These are phyloP conservation scores for Cutaneotrichosporon dermatis DNA, from an alignment of 1,284 basidiomycete genomes.

Conservation along the genomic window DNA sequence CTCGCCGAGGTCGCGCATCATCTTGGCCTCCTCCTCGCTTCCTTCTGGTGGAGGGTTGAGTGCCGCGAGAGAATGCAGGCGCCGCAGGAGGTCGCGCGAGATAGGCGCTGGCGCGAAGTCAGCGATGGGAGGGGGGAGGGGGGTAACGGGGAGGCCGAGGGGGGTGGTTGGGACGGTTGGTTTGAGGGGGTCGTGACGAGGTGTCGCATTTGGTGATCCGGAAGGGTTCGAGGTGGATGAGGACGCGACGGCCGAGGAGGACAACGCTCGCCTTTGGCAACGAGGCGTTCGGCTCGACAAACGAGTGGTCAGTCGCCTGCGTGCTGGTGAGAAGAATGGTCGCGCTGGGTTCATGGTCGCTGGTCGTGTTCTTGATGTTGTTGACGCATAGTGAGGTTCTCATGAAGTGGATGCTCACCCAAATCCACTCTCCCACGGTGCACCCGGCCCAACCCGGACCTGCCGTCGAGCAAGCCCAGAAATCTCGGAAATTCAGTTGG, in stretches of 20 bases:
- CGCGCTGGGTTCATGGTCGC: too few relatives aligned
- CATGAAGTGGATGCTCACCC: too few relatives aligned
- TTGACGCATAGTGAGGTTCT: too few relatives aligned
- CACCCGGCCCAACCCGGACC: too few relatives aligned
- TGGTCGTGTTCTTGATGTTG: too few relatives aligned
- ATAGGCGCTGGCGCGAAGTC: slow-evolving; percentile 7
- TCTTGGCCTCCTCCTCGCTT: slow-evolving; percentile 7
- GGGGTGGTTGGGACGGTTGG: slow-evolving; percentile 4
- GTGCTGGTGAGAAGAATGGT: too few relatives aligned
- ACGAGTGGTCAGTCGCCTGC: too few relatives aligned
- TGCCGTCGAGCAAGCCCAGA: too few relatives aligned
- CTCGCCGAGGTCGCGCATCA: slow-evolving; percentile 18
- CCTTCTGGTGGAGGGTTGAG: slow-evolving; percentile 16
- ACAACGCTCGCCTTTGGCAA: background rate
- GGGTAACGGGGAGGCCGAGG: slow-evolving; percentile 13
- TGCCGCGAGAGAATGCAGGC: slow-evolving; percentile 16
- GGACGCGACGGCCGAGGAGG: background rate
- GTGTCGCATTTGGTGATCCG: too few relatives aligned
- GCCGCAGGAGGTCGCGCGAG: slow-evolving; percentile 9
- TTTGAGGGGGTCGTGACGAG: slow-evolving; percentile 5
- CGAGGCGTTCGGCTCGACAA: too few relatives aligned
- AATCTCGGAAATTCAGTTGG: too few relatives aligned
- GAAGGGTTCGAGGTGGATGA: too few relatives aligned
- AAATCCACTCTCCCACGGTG: background rate
- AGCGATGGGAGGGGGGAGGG: slow-evolving; percentile 9